These are phyloP conservation scores for Corinectria fuckeliana DNA, from an alignment of 2,329 filamentous ascomycete species.

Conservation along the genomic window DNA sequence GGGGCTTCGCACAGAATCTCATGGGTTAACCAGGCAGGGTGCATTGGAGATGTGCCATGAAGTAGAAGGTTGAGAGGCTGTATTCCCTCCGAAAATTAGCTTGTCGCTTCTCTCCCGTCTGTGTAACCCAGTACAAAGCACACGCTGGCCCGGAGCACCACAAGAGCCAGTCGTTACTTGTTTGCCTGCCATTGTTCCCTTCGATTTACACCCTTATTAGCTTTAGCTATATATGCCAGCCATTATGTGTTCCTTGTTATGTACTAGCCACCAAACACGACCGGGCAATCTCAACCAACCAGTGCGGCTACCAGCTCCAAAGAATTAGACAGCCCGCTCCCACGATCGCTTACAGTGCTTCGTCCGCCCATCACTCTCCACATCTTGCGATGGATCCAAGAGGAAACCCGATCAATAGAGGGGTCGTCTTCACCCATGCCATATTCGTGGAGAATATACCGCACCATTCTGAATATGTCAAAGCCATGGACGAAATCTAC, in stretches of 20 bases:
- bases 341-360: background rate
- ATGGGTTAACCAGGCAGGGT: background rate
- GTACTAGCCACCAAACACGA: background rate
- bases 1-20: background rate
- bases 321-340: background rate
- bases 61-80: background rate
- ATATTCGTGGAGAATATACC: background rate
- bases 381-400: background rate
- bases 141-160: background rate
- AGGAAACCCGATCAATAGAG: background rate
- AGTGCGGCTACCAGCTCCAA: background rate
- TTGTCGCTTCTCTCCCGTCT: too few species aligned
- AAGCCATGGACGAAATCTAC: background rate
- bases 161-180: background rate
- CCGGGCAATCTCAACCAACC: background rate
- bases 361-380: background rate
- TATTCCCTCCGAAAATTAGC: background rate
- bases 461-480: background rate
- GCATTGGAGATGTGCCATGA: background rate
- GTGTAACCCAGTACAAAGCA: background rate
- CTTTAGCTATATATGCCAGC: background rate
- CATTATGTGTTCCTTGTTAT: background rate
- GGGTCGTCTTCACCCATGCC: background rate
- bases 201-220: background rate
- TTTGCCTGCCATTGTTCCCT: background rate